Percentiles rank a stretch among this genome's conserved stretches.
phyloP scores from a whole-genome alignment of 2,329 filamentous ascomycete species.

The Microdochium paspali region DNA sequence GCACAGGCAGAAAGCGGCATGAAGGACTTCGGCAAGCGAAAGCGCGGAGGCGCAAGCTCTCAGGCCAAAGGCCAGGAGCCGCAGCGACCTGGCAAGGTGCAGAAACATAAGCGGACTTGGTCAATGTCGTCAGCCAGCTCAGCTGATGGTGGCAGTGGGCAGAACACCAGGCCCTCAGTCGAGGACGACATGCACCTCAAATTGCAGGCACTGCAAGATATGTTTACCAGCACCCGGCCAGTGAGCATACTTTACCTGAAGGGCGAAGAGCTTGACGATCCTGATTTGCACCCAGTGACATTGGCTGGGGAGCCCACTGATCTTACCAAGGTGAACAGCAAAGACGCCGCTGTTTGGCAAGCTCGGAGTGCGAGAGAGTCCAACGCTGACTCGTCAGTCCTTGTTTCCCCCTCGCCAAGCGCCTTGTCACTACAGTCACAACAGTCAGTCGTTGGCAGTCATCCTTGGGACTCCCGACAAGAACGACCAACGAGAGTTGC shows the following conservation, averaged over 20 bases:
- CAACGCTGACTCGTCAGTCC: conserved; percentile 47
- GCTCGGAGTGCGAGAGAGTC: conserved; percentile 45
- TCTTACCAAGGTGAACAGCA: conserved; percentile 41
- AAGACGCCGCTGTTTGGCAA: conserved; percentile 40
- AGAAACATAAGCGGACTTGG: conserved; percentile 91
- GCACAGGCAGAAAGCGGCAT: conserved; percentile 62
- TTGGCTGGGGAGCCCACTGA: conserved; percentile 60
- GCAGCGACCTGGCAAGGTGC: conserved; percentile 67
- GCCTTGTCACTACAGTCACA: conserved; percentile 54
- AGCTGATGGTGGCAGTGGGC: conserved; percentile 31
- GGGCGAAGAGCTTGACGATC: conserved; percentile 70
- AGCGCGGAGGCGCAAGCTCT: conserved; percentile 39
- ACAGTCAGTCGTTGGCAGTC: conserved; percentile 33
- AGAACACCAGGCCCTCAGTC: conserved; percentile 35
- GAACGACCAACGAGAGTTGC: conserved; percentile 44
- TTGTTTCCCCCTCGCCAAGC: conserved; percentile 56
- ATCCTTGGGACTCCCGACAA: conserved; percentile 28
- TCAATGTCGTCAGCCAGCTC: conserved; percentile 79
- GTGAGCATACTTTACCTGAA: conserved; percentile 70
- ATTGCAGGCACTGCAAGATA: conserved; percentile 69
- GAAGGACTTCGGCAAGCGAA: conserved; percentile 58
- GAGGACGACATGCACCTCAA: conserved; percentile 75
- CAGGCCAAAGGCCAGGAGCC: conserved; percentile 33
- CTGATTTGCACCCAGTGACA: conserved; percentile 67
- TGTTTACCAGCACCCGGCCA: conserved; percentile 77